Evolutionary conservation across 352 stramenopile species (phyloP), one percentile per base, ranked within the genome.

Genomic region (Globisporangium nunn): DNA sequence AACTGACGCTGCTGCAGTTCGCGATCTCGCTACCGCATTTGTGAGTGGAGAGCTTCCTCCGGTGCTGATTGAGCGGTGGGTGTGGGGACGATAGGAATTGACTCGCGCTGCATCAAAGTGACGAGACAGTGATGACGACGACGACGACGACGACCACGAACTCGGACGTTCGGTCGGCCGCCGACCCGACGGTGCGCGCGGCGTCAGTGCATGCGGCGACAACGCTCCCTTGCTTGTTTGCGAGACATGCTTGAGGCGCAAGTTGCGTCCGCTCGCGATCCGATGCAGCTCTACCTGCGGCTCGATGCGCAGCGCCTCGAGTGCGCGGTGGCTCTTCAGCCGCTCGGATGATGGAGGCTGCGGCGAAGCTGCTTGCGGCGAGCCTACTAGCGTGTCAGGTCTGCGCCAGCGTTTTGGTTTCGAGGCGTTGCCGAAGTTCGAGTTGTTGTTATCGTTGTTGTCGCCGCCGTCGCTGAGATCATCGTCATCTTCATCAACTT

Each of bases 231-330:
- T 63, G 41, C 63, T 62, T 0, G 51, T 59, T n/a, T 74, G 43
- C 4, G 68, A 68, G 23, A 81, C 59, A 30, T 71, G 68, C 48
- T 79, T 76, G n/a, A 82, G 62, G 4, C 68, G 63, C 28, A 85
- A 35, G 55, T 77, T 82, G 15, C 72, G 72, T 29, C 72, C 75
- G 50, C 75, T 85, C 6, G 70, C 68, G 57, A 71, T 82, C 29
- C 75, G 70, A 45, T 85, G 72, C 49, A 82, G 45, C 54, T 81
- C 75, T 8, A 81, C 64, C 8, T 33, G n/a, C 29, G 58, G 23
- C 28, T 58, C 46, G 11, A 63, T 63, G 29, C 58, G 58, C 43
- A 59, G 51, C 15, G 37, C 29, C 7, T 47, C 49, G n/a, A 57
- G 11, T 6, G 41, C 4, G 7, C 10, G 17, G 10, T 41, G 37